These are phyloP conservation scores for Drechslerella dactyloides DNA, from an alignment of 2,329 filamentous ascomycete species.

Conservation along the genomic window DNA sequence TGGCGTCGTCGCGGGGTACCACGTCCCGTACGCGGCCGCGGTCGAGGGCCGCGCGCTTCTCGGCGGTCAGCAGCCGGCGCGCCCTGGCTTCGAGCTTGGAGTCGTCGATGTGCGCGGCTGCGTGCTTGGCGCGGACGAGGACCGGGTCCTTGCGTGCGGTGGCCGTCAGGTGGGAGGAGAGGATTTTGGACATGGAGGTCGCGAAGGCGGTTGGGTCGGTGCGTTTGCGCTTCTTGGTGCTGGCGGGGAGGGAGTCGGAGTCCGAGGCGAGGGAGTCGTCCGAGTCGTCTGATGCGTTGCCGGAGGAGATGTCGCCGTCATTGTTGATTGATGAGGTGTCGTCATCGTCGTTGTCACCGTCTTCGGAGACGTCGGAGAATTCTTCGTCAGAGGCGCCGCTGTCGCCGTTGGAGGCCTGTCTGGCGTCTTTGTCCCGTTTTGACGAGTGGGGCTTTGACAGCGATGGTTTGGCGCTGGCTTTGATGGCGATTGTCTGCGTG, in stretches of 20 bases:
- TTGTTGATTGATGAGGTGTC: slow-evolving; percentile 19
- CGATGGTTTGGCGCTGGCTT: slow-evolving; percentile 14
- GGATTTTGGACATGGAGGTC: slow-evolving; percentile 89
- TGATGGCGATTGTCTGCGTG: slow-evolving; percentile 29
- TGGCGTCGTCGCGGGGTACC: slow-evolving; percentile 62
- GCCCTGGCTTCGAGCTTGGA: slow-evolving; percentile 79
- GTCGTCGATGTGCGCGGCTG: slow-evolving; percentile 67
- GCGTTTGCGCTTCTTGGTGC: slow-evolving; percentile 68
- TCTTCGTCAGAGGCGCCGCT: slow-evolving; percentile 12
- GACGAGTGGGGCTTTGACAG: slow-evolving; percentile 18
- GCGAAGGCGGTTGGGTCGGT: slow-evolving; percentile 92
- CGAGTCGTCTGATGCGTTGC: slow-evolving; percentile 48
- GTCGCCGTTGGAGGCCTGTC: not conserved
- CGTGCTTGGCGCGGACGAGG: slow-evolving; percentile 77
- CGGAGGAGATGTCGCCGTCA: slow-evolving; percentile 56
- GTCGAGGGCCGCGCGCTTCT: slow-evolving; percentile 79
- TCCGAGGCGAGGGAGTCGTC: slow-evolving; percentile 57
- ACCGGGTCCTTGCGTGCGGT: slow-evolving; percentile 86
- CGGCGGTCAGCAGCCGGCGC: slow-evolving; percentile 75
- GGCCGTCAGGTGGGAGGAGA: slow-evolving; percentile 83
- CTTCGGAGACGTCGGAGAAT: slow-evolving; percentile 16
- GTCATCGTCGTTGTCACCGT: slow-evolving; percentile 17
- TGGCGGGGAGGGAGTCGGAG: slow-evolving; percentile 52
- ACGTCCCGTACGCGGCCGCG: slow-evolving; percentile 90
- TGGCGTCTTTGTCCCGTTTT: slow-evolving; percentile 16